phyloP scores from a whole-genome alignment of 148 eudicot genomes.

The Vaccinium macrocarpon region DNA sequence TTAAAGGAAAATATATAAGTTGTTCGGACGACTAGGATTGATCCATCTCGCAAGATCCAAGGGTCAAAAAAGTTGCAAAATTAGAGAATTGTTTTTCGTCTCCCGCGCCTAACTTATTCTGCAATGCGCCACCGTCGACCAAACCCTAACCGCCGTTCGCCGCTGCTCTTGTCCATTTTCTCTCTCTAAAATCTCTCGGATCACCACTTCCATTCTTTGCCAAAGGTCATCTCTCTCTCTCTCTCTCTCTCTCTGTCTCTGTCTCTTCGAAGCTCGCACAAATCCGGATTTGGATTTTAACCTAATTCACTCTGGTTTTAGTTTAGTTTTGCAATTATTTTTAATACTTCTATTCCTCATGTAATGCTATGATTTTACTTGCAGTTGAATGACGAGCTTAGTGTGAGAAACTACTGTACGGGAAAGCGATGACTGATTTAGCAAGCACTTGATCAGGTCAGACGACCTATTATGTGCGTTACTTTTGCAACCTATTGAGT shows the following conservation, averaged over 20 bases:
- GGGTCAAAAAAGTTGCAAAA: neutral
- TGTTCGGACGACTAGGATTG: slow-evolving; percentile 1
- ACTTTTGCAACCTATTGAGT: neutral
- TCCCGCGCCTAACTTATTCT: slow-evolving; percentile 2
- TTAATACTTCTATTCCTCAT: neutral
- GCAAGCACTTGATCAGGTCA: neutral
- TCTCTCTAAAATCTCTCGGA: neutral
- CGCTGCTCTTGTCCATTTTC: neutral
- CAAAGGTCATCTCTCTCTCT: neutral
- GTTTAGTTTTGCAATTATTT: neutral
- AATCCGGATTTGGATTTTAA: neutral
- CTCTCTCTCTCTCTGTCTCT: neutral
- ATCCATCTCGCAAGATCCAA: neutral
- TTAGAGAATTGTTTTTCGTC: neutral
- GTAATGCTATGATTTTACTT: neutral
- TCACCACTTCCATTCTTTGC: neutral
- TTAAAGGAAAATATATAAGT: neutral
- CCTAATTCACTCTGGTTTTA: neutral
- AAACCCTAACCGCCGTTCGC: slow-evolving; percentile 6
- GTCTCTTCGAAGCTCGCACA: neutral
- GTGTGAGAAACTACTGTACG: neutral
- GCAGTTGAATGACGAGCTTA: neutral
- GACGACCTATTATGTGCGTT: neutral
- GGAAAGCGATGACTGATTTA: neutral
- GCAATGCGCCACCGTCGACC: neutral